phyloP scores from a whole-genome alignment of 257 asterid species.

The Solanum gandarillasii region DNA sequence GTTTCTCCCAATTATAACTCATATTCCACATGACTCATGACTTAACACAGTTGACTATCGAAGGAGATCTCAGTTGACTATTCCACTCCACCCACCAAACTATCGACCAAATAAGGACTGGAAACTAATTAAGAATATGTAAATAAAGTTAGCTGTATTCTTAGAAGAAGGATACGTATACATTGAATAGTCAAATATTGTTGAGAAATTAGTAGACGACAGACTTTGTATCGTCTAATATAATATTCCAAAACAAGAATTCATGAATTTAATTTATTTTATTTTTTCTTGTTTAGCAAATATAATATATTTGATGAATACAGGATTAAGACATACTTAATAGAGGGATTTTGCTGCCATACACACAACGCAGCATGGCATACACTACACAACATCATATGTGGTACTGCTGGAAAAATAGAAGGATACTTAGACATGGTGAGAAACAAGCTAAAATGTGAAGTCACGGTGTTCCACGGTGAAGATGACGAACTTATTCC shows the following conservation, averaged over 20 bases:
- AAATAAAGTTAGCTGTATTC: too few species aligned
- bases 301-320: neutral
- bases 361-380: conserved; percentile 98
- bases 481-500: conserved; percentile 75
- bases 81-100: too few species aligned
- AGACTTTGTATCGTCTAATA: neutral
- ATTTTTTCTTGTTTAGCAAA: neutral
- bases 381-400: conserved; percentile 82
- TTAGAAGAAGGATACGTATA: neutral
- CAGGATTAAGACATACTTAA: conserved; percentile 78
- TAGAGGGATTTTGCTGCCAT: conserved; percentile 84
- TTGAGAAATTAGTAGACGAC: neutral
- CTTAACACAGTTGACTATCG: too few species aligned
- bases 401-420: conserved; percentile 75
- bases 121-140: too few species aligned
- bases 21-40: too few species aligned
- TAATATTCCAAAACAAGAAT: neutral
- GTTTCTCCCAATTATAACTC: too few species aligned
- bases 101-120: too few species aligned
- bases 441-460: conserved; percentile 36
- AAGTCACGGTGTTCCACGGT: conserved; percentile 61
- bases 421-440: conserved; percentile 68
- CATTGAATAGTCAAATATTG: neutral
- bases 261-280: neutral
- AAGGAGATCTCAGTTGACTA: too few species aligned